Evolutionary conservation across 345 rosid species (phyloP).

Genomic region (Salix exigua): DNA sequence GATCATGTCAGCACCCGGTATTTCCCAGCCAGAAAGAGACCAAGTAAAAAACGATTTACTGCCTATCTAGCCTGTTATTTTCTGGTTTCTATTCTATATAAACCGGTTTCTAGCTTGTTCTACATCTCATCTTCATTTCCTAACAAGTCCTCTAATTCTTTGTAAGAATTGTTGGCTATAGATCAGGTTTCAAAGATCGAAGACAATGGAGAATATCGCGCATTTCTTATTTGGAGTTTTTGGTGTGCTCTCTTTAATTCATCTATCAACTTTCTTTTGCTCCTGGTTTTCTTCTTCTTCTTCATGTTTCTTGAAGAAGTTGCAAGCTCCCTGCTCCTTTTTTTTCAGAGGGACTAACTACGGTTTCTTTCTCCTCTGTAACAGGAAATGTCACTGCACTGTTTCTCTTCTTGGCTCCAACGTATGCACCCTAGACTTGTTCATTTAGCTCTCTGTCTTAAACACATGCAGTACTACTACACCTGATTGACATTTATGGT

Average conservation of each 20-base stretch:
- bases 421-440: conserved; percentile 40
- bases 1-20: conserved; percentile 2
- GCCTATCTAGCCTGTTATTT: conserved; percentile 11
- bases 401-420: conserved; percentile 89
- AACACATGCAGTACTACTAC: neutral
- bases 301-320: neutral
- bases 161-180: too few relatives aligned
- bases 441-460: neutral
- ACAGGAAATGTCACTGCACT: conserved; percentile 95
- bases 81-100: conserved; percentile 19
- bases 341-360: neutral
- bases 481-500: neutral
- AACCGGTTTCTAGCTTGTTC: conserved; percentile 10
- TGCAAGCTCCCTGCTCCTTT: neutral
- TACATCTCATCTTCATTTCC: neutral
- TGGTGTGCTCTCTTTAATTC: conserved; percentile 42
- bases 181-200: neutral
- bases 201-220: conserved; percentile 46
- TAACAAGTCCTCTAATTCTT: neutral
- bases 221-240: conserved; percentile 87
- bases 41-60: neutral
- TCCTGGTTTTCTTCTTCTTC: conserved; percentile 3
- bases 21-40: neutral
- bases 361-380: conserved; percentile 4
- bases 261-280: conserved; percentile 2